Conservation (phyloP, 2,329 filamentous ascomycete genomes). For the Incumbomyces lentus region DNA sequence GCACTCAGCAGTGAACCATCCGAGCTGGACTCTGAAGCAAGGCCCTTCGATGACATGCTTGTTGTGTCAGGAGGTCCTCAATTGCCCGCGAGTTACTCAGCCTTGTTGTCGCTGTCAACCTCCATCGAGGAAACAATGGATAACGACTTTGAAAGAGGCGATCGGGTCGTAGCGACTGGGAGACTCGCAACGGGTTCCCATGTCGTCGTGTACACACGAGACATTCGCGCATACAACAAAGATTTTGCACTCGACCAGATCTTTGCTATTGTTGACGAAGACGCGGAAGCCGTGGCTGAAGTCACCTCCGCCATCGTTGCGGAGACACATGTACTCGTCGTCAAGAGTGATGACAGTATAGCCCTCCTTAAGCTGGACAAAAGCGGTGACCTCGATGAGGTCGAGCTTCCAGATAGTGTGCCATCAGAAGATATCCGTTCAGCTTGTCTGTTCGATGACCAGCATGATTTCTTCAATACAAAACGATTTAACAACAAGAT, state of each 20-base stretch:
- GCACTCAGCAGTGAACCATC: slow-evolving; percentile 5
- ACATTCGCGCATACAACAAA: slow-evolving; percentile 82
- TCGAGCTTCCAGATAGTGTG: slow-evolving; percentile 52
- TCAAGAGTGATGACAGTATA: slow-evolving; percentile 73
- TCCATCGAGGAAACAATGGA: slow-evolving; percentile 37
- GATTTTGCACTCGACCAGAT: slow-evolving; percentile 85
- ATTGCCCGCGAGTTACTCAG: neutral
- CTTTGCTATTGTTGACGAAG: slow-evolving; percentile 83
- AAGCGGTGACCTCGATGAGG: slow-evolving; percentile 74
- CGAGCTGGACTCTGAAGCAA: neutral
- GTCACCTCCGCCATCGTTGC: slow-evolving; percentile 72
- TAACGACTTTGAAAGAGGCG: slow-evolving; percentile 84
- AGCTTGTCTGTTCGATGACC: slow-evolving; percentile 72
- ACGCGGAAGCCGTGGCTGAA: slow-evolving; percentile 64
- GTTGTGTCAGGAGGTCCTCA: neutral
- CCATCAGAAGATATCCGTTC: slow-evolving; percentile 65
- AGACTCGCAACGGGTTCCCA: slow-evolving; percentile 70
- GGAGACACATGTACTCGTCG: slow-evolving; percentile 73
- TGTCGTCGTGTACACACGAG: slow-evolving; percentile 73
- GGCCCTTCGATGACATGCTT: slow-evolving; percentile 6
- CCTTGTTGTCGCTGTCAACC: neutral
- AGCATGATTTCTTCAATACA: slow-evolving; percentile 44
- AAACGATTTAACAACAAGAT: slow-evolving; percentile 32
- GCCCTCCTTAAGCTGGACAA: slow-evolving; percentile 70
- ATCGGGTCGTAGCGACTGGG: slow-evolving; percentile 74